Evolutionary conservation across 2,329 filamentous ascomycete species (phyloP).

Genomic region (Aspergillus caelatus): DNA sequence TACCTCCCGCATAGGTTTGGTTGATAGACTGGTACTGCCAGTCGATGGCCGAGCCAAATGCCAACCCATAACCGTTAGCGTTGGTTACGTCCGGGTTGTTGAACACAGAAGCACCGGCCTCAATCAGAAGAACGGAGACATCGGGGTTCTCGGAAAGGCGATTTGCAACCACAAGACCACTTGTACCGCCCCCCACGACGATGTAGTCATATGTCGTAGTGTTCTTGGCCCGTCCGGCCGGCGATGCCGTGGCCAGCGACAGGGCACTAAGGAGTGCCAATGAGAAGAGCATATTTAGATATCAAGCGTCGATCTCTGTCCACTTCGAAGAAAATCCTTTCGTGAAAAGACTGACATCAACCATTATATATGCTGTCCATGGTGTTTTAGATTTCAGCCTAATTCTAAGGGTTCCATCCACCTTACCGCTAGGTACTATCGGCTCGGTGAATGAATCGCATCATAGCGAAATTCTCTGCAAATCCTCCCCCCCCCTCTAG

Average conservation of each 20-base stretch:
- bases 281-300: conserved; percentile 1
- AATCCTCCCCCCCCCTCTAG: neutral
- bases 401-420: neutral
- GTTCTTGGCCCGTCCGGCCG: neutral
- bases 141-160: conserved; percentile 36
- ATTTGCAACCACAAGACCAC: conserved; percentile 40
- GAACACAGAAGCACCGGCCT: conserved; percentile 34
- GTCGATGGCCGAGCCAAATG: conserved; percentile 43
- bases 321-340: neutral
- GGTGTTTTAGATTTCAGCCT: neutral
- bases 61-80: conserved; percentile 26
- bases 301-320: neutral
- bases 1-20: conserved; percentile 44
- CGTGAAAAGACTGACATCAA: neutral
- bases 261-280: conserved; percentile 18
- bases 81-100: conserved; percentile 34
- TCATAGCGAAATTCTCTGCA: neutral
- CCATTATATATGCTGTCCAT: neutral
- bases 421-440: neutral
- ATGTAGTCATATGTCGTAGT: conserved; percentile 34
- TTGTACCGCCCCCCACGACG: conserved; percentile 40
- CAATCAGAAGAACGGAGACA: conserved; percentile 34
- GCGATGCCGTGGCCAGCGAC: conserved; percentile 11
- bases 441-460: neutral
- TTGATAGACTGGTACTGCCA: conserved; percentile 46